These are phyloP conservation scores for Monosporascus sp. DNA, from an alignment of 2,329 filamentous ascomycete genomes.

Conservation along the genomic window DNA sequence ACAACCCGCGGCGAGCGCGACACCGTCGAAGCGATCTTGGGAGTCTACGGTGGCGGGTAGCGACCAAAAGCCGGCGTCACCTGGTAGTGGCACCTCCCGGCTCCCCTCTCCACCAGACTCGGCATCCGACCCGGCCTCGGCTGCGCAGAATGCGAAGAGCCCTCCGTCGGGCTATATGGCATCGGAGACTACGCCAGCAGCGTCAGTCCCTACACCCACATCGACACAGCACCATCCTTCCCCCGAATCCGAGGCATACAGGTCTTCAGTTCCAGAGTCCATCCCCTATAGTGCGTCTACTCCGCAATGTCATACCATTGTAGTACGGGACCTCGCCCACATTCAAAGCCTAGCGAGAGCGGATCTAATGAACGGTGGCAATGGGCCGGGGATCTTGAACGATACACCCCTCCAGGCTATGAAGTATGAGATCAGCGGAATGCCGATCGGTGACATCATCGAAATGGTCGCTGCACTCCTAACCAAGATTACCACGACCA, in stretches of 20 bases:
- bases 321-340: slow-evolving; percentile 83
- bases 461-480: slow-evolving; percentile 97
- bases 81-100: slow-evolving; percentile 38
- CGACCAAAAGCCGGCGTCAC: slow-evolving; percentile 21
- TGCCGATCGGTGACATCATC: slow-evolving; percentile 96
- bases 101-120: slow-evolving; percentile 52
- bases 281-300: slow-evolving; percentile 31
- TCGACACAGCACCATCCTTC: slow-evolving; percentile 24
- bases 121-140: slow-evolving; percentile 32
- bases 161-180: slow-evolving; percentile 42
- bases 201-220: slow-evolving; percentile 16
- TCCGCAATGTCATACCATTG: slow-evolving; percentile 54
- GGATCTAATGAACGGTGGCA: slow-evolving; percentile 56
- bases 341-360: slow-evolving; percentile 84
- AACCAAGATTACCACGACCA: slow-evolving; percentile 95
- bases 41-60: slow-evolving; percentile 17
- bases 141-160: slow-evolving; percentile 35
- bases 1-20: slow-evolving; percentile 16
- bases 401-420: slow-evolving; percentile 49
- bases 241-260: slow-evolving; percentile 21
- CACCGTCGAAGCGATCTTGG: slow-evolving; percentile 25
- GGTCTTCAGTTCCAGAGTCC: slow-evolving; percentile 17
- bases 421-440: slow-evolving; percentile 91
- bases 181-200: slow-evolving; percentile 28
- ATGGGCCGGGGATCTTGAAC: slow-evolving; percentile 43